Conservation (phyloP, 169 alveolate species). For the Miamiensis avidus region DNA sequence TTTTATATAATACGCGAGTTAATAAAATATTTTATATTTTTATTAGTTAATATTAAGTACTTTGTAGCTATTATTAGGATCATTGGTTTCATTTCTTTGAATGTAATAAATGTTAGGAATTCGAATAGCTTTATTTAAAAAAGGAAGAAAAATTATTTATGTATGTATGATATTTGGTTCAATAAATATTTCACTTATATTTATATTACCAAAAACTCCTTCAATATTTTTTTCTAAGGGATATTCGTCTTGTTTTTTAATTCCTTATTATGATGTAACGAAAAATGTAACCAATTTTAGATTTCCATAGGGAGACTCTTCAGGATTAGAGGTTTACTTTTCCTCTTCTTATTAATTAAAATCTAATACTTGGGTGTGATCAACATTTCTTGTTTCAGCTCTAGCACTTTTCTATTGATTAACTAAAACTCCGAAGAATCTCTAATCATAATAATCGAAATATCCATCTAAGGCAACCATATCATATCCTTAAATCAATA, state of each 20-base stretch:
- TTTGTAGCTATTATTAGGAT: neutral
- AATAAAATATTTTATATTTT: too few relatives aligned
- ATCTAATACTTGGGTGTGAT: constrained; percentile 53
- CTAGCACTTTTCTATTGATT: constrained; percentile 24
- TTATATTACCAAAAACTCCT: constrained; percentile 15
- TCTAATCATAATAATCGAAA: constrained; percentile 14
- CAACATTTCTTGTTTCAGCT: constrained; percentile 39
- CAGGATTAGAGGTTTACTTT: neutral
- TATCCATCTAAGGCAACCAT: constrained; percentile 11
- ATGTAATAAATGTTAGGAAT: constrained; percentile 19
- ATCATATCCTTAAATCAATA: constrained; percentile 48
- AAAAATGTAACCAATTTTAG: constrained; percentile 23
- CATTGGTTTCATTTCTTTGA: constrained; percentile 5
- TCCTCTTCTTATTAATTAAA: constrained; percentile 2
- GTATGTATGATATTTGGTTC: too few relatives aligned
- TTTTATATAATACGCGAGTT: neutral
- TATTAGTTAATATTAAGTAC: neutral
- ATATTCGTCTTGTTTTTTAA: constrained; percentile 43
- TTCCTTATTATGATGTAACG: constrained; percentile 42
- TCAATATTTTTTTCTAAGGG: constrained; percentile 29
- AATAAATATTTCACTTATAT: neutral
- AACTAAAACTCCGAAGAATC: constrained; percentile 30
- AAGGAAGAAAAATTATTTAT: too few relatives aligned
- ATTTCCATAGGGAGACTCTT: constrained; percentile 15
- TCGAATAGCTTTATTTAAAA: constrained; percentile 9